Evolutionary conservation across 352 stramenopile species (phyloP).

Genomic region (Albugo candida): DNA sequence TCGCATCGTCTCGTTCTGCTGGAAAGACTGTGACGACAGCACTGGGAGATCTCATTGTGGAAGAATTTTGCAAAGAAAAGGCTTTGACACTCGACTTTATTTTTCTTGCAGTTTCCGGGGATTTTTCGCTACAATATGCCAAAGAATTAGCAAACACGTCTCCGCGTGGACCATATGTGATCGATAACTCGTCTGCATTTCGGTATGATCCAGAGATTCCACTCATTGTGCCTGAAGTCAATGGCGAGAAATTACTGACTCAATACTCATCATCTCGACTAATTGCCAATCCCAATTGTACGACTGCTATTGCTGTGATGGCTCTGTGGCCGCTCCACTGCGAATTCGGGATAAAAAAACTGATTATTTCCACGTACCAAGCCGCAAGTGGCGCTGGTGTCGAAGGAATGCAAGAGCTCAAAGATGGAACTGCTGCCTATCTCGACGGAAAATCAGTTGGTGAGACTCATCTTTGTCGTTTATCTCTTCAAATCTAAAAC

Average conservation of each 20-base stretch:
- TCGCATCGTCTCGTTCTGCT: conserved; percentile 85
- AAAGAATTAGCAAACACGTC: conserved; percentile 62
- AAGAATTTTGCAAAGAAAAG: conserved; percentile 88
- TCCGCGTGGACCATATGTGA: conserved; percentile 82
- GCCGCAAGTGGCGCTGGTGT: conserved; percentile 81
- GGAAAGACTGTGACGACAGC: conserved; percentile 79
- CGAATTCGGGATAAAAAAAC: conserved; percentile 89
- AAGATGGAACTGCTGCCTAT: conserved; percentile 62
- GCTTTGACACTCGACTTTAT: conserved; percentile 89
- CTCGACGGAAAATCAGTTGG: conserved; percentile 40
- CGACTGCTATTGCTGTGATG: conserved; percentile 94
- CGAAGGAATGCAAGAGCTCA: conserved; percentile 91
- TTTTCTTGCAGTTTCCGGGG: conserved; percentile 92
- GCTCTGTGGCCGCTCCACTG: conserved; percentile 93
- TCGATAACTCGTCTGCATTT: conserved; percentile 98
- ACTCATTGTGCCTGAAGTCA: conserved; percentile 92
- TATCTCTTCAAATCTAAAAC: neutral
- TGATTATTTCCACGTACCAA: conserved; percentile 94
- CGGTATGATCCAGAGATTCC: conserved; percentile 81
- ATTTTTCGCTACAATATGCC: conserved; percentile 93
- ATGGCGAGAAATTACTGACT: conserved; percentile 65
- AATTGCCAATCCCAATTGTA: conserved; percentile 99
- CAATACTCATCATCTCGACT: conserved; percentile 65
- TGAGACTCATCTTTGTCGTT: neutral
- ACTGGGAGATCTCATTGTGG: conserved; percentile 86